A percentile compares a stretch with the other conserved stretches of the same genome.
Conservation (phyloP, 805 yeast species). For the Debaryomyces tyrocola region DNA sequence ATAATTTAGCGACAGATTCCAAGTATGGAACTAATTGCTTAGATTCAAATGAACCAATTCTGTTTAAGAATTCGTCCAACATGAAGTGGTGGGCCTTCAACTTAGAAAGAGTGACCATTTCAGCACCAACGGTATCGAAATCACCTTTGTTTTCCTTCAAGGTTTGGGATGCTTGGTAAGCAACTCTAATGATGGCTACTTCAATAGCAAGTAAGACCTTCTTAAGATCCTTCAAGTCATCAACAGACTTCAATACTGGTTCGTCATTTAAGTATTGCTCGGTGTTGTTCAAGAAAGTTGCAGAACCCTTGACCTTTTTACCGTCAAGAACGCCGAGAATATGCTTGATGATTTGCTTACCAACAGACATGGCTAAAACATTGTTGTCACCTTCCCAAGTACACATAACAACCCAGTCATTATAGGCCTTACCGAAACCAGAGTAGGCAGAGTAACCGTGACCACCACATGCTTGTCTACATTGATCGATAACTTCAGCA, state of each 20-base stretch:
- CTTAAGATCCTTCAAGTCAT: slow-evolving; percentile 27
- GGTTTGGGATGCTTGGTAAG: slow-evolving; percentile 27
- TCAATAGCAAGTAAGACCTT: slow-evolving; percentile 40
- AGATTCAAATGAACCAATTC: slow-evolving; percentile 21
- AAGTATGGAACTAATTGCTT: slow-evolving; percentile 28
- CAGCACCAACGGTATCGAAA: slow-evolving; percentile 38
- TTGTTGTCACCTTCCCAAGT: slow-evolving; percentile 53
- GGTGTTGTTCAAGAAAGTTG: slow-evolving; percentile 32
- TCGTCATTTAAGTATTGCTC: slow-evolving; percentile 21
- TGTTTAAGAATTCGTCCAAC: slow-evolving; percentile 28
- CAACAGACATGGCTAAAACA: slow-evolving; percentile 42
- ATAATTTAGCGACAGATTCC: slow-evolving; percentile 31
- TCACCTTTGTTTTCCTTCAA: slow-evolving; percentile 24
- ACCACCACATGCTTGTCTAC: slow-evolving; percentile 49
- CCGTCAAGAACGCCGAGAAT: slow-evolving; percentile 26
- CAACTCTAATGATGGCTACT: slow-evolving; percentile 37
- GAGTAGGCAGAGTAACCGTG: slow-evolving; percentile 46
- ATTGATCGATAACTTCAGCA: slow-evolving; percentile 41
- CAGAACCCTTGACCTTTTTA: slow-evolving; percentile 33
- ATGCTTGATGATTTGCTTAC: slow-evolving; percentile 38
- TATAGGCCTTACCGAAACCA: slow-evolving; percentile 45
- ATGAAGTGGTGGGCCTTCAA: slow-evolving; percentile 45
- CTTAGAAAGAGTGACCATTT: slow-evolving; percentile 40
- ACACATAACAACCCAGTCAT: slow-evolving; percentile 49
- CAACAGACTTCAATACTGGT: slow-evolving; percentile 29